Conservation (phyloP, 2,329 filamentous ascomycete genomes). For the Exophiala sideris region DNA sequence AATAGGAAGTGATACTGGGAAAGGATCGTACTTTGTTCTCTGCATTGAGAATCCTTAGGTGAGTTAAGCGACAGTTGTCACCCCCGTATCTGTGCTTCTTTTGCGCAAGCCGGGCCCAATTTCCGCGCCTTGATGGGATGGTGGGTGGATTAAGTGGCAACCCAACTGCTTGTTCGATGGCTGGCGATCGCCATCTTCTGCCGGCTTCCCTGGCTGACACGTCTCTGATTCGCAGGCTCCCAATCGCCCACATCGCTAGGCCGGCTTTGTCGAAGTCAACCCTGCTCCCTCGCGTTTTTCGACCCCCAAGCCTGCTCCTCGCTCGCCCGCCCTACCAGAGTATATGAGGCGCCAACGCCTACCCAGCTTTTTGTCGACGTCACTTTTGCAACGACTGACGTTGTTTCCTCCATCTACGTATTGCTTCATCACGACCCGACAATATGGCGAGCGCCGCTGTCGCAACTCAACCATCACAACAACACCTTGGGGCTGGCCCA, state of each 20-base stretch:
- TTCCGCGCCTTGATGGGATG: slow-evolving; percentile 15
- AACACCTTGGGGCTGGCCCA: slow-evolving; percentile 28
- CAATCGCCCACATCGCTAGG: slow-evolving; percentile 13
- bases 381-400: slow-evolving; percentile 28
- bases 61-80: too few species aligned
- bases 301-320: slow-evolving; percentile 14
- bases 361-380: slow-evolving; percentile 25
- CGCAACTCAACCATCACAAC: slow-evolving; percentile 27
- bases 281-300: slow-evolving; percentile 10
- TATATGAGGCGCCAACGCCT: slow-evolving; percentile 27
- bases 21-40: too few species aligned
- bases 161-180: slow-evolving; percentile 14
- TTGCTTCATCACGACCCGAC: slow-evolving; percentile 27
- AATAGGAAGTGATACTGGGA: too few species aligned
- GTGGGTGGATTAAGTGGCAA: slow-evolving; percentile 22
- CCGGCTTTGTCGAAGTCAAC: slow-evolving; percentile 15
- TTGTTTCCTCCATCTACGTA: slow-evolving; percentile 26
- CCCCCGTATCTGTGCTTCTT: background rate
- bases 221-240: slow-evolving; percentile 23
- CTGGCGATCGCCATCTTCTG: slow-evolving; percentile 22
- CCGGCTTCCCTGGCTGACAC: slow-evolving; percentile 22
- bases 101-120: slow-evolving; percentile 14
- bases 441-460: slow-evolving; percentile 26
- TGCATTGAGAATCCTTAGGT: too few species aligned
- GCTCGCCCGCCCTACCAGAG: slow-evolving; percentile 20